Evolutionary conservation across 176 grass and related monocot species (phyloP), one percentile per base, ranked within the genome.

Genomic region (Chrysopogon serrulatus): DNA sequence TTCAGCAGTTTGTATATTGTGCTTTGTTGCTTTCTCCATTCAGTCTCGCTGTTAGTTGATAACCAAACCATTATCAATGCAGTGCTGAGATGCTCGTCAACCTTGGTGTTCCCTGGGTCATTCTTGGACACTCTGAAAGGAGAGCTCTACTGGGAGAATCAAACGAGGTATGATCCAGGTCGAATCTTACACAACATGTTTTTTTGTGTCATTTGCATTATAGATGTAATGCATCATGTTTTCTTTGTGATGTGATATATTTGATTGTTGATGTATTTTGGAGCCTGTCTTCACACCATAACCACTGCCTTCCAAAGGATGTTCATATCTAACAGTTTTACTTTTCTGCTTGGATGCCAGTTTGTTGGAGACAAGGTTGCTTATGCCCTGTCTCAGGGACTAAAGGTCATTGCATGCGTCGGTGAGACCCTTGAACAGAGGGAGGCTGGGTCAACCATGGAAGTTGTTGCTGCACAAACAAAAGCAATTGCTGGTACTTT

Each of bases 361-460:
- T 95, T 98, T 92, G 93, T 98, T 77, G 96, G 93, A 36, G 93
- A 98, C 33, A 98, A 98, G 57, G 93, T 95, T 78, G 96, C 93
- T 37, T 98, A 95, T 85, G 93, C 96, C 24, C 87, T 98, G 0
- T 84, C 96, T 49, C 89, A 98, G 83, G 96, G 96, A 61, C 68
- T 98, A 71, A 98, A 95, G 89, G 96, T 98, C 57, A 98, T 98
- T 75, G 96, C 96, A 49, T 98, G 96, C 39, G 96, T 98, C 73
- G 96, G 93, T 90, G 96, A 98, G 75, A 98, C 91, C 23, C 93
- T 98, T n/a, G 93, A 98, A 51, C 89, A 98, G 79, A 81, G 96
- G 70, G 96, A 98, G 84, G 13, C 91, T 79, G 93, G 91, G 54
- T 80, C 93, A n/a, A 98, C 96, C 21, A 83, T 98, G 89, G 89